These are phyloP conservation scores for Podaxis mareebaensis DNA, from an alignment of 768 basidiomycete species.

Conservation along the genomic window DNA sequence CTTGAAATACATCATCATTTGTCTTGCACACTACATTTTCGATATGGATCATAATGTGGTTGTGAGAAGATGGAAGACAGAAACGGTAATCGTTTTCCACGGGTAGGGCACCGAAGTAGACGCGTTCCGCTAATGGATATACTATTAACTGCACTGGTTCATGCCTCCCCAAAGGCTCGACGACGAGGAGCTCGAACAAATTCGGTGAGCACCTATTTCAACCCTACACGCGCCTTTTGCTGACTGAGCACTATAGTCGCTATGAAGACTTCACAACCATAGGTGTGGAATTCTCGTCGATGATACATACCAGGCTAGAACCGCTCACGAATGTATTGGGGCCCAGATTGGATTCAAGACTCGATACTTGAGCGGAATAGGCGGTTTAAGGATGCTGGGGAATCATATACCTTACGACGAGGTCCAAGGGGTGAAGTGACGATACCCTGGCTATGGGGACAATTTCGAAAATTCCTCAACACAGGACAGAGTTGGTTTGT, in stretches of 20 bases:
- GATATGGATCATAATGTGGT: too few relatives aligned
- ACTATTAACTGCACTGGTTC: slow-evolving; percentile 9
- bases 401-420: slow-evolving; percentile 40
- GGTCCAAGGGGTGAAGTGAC: slow-evolving; percentile 53
- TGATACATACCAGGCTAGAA: slow-evolving; percentile 3
- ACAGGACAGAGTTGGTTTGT: slow-evolving; percentile 93
- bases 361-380: slow-evolving; percentile 85
- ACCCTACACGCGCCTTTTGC: background rate
- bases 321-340: background rate
- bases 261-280: slow-evolving; percentile 97
- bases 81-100: slow-evolving; percentile 9
- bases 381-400: slow-evolving; percentile 62
- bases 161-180: slow-evolving; percentile 54
- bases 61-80: background rate
- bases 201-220: slow-evolving; percentile 44
- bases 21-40: background rate
- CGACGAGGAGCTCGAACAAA: slow-evolving; percentile 68
- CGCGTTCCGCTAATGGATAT: slow-evolving; percentile 1
- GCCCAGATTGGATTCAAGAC: slow-evolving; percentile 94
- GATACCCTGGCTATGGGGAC: slow-evolving; percentile 59
- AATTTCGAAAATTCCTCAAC: slow-evolving; percentile 57
- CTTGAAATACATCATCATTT: background rate
- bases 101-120: background rate
- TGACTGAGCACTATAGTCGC: slow-evolving; percentile 50
- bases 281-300: slow-evolving; percentile 48